Conservation (phyloP, 2,329 filamentous ascomycete genomes). For the Cytospora piceicola region DNA sequence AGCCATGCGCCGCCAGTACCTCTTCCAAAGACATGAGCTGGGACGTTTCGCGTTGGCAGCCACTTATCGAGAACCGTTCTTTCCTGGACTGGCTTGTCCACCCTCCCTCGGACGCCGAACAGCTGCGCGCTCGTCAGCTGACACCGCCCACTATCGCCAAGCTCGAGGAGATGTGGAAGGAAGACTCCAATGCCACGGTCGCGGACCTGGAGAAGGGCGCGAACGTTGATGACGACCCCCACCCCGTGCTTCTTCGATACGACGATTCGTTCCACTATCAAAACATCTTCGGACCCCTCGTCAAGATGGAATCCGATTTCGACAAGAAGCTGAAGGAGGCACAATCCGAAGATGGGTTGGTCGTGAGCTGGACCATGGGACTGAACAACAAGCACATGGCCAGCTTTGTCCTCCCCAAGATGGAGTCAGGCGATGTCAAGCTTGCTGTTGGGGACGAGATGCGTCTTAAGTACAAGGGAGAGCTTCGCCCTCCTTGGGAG, state of each 20-base stretch:
- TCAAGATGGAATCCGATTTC: constrained; percentile 99
- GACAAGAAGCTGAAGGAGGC: constrained; percentile 98
- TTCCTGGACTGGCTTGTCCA: constrained; percentile 94
- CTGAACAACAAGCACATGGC: constrained; percentile 97
- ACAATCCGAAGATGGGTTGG: constrained; percentile 93
- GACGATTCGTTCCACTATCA: constrained; percentile 98
- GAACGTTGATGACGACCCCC: constrained; percentile 92
- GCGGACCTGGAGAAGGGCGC: constrained; percentile 89
- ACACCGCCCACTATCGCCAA: constrained; percentile 95
- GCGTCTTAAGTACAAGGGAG: constrained; percentile 94
- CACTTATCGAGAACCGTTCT: constrained; percentile 93
- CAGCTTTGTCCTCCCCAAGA: constrained; percentile 93
- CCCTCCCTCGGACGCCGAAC: constrained; percentile 88
- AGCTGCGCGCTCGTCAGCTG: constrained; percentile 90
- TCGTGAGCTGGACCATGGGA: constrained; percentile 92
- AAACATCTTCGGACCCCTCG: constrained; percentile 95
- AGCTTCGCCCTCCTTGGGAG: constrained; percentile 90
- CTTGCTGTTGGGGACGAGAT: constrained; percentile 98
- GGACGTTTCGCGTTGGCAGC: constrained; percentile 98
- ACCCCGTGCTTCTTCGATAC: constrained; percentile 89
- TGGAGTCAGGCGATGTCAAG: constrained; percentile 97
- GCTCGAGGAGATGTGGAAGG: constrained; percentile 98
- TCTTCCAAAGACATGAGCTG: constrained; percentile 99
- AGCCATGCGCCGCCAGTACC: constrained; percentile 91
- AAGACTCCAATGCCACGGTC: constrained; percentile 85